phyloP scores from a whole-genome alignment of 495 filamentous ascomycete genomes.

The Oidiodendron maius region DNA sequence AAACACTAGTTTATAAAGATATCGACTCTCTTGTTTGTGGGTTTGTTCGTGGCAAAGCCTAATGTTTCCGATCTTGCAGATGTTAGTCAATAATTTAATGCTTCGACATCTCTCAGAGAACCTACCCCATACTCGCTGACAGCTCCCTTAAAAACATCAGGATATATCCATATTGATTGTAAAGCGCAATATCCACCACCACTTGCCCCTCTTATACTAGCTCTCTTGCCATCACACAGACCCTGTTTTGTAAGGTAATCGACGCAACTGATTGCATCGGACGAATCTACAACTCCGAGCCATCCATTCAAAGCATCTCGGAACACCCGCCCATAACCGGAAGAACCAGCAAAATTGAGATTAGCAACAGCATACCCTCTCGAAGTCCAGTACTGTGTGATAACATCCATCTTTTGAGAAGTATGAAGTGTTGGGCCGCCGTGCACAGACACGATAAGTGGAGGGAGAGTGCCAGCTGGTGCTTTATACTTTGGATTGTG shows the following conservation, averaged over 20 bases:
- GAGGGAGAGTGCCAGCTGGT: conserved; percentile 27
- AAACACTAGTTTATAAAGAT: neutral
- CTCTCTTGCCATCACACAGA: conserved; percentile 26
- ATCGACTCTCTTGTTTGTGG: neutral
- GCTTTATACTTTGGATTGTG: conserved; percentile 18
- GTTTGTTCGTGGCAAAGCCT: neutral
- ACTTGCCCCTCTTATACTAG: conserved; percentile 38
- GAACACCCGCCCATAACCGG: conserved; percentile 40
- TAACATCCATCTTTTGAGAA: conserved; percentile 26
- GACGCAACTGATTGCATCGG: conserved; percentile 36
- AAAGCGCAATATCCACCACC: conserved; percentile 41
- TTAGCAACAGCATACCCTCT: conserved; percentile 39
- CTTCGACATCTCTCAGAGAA: neutral
- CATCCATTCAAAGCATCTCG: conserved; percentile 33
- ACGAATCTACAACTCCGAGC: conserved; percentile 35
- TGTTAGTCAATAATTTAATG: neutral
- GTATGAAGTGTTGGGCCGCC: conserved; percentile 37
- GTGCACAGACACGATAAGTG: conserved; percentile 35
- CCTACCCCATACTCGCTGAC: neutral
- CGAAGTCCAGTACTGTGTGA: conserved; percentile 40
- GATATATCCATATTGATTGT: conserved; percentile 24
- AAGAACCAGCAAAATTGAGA: conserved; percentile 43
- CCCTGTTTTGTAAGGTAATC: conserved; percentile 27
- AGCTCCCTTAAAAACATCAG: neutral
- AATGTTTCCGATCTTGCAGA: neutral